Evolutionary conservation across 2,329 filamentous ascomycete species (phyloP), one percentile per base, ranked within the genome.

Genomic region (Microsporum audouinii): DNA sequence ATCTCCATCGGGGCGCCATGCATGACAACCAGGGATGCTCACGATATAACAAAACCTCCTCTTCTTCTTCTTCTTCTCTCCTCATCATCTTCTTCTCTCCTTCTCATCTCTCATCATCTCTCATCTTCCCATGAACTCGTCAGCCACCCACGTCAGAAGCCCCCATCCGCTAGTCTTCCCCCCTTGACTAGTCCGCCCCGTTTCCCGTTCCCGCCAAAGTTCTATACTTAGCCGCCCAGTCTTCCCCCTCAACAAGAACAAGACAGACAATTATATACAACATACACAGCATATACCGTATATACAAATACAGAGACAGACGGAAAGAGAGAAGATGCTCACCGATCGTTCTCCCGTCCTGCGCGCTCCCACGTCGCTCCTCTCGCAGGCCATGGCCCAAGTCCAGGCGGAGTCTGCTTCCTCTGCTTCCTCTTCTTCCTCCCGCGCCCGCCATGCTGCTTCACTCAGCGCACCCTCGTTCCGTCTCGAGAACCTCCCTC

Each of bases 401-500:
- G 56, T 36, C 38, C 56, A 58, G 36, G 43, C 38, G 5, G 33
- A 45, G 36, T 41, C 49, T 29, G 17, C 49, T 23, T 23, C 17
- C 49, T 62, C 63, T 49, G 59, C 62, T 34, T 55, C 62, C 33
- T 58, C 61, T 12, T 53, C 49, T 23, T 61, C 63, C 8, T 49
- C 58, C 10, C 55, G 55, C 60, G 59, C 31, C 58, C 51, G 41
- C 62, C 49, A 58, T 59, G 45, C n/a, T 57, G 58, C 53, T 60
- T 60, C 31, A 45, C 60, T 55, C 65, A 47, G 31, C 39, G 17
- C 57, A 5, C 63, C 65, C 36, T 62, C 66, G 45, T 64, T 68
- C 51, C 70, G 75, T 55, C 71, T 78, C 10, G 71, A 70, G 51
- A 74, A 66, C 55, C 68, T 78, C 17, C 76, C 76, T n/a, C 72